phyloP scores from a whole-genome alignment of 73 alveolate species.

The Tetrahymena malaccensis region DNA sequence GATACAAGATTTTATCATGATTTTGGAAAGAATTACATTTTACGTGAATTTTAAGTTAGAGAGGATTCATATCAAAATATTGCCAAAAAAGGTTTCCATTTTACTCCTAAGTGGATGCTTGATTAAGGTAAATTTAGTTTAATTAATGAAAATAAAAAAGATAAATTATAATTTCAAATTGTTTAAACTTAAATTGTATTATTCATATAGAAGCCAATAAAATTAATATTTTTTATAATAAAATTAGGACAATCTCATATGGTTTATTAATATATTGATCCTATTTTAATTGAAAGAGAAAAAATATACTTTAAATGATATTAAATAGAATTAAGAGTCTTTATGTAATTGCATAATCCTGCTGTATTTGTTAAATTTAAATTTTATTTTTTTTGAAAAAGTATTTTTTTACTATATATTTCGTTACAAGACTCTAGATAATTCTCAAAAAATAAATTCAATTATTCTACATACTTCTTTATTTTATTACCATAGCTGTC shows the following conservation, averaged over 20 bases:
- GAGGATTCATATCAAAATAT: slow-evolving; percentile 16
- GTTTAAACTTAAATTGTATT: background rate
- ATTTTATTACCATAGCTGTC: too few species aligned
- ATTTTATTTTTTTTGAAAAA: too few species aligned
- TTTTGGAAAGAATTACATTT: slow-evolving; percentile 67
- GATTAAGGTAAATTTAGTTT: background rate
- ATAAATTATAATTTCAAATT: too few species aligned
- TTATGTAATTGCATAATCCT: too few species aligned
- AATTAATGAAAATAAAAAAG: too few species aligned
- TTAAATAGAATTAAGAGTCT: too few species aligned
- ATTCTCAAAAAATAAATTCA: too few species aligned
- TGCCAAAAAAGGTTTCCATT: slow-evolving; percentile 14
- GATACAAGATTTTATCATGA: slow-evolving; percentile 96
- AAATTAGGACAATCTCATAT: background rate
- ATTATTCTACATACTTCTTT: too few species aligned
- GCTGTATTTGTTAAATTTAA: too few species aligned
- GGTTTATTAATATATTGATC: background rate
- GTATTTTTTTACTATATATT: too few species aligned
- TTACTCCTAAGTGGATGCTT: slow-evolving; percentile 32
- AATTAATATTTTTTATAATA: background rate
- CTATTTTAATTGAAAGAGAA: background rate
- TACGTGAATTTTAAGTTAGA: slow-evolving; percentile 22
- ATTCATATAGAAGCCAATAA: background rate
- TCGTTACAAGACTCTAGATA: too few species aligned
- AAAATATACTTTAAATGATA: background rate